These are phyloP conservation scores for Citropsis articulata DNA, from an alignment of 345 rosid genomes.

Conservation along the genomic window DNA sequence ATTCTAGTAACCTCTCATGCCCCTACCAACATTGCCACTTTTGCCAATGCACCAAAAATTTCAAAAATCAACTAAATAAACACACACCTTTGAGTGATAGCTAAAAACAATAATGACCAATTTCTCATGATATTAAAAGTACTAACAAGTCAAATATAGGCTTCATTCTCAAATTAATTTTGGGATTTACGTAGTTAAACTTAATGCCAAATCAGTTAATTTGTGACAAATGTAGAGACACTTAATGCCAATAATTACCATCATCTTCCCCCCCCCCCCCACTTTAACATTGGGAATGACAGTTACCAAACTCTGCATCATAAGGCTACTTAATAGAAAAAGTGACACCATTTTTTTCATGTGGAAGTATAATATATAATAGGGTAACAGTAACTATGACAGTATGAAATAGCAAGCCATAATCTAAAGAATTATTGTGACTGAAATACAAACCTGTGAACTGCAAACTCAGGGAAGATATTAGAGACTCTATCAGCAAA, in stretches of 20 bases:
- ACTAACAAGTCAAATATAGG: not conserved
- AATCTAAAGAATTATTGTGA: not conserved
- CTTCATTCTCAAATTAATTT: constrained; percentile 7
- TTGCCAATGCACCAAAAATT: not conserved
- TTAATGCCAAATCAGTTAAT: not conserved
- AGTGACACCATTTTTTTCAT: not conserved
- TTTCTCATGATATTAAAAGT: not conserved
- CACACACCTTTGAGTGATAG: not conserved
- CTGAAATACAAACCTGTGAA: constrained; percentile 49
- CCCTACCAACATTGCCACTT: constrained; percentile 3
- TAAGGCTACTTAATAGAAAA: not conserved
- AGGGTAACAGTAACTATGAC: too few relatives aligned
- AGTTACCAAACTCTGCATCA: not conserved
- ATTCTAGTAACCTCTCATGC: not conserved
- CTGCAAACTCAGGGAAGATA: constrained; percentile 62
- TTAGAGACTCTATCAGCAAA: constrained; percentile 57
- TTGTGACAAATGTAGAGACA: too few relatives aligned
- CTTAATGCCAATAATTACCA: too few relatives aligned
- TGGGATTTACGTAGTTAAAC: not conserved
- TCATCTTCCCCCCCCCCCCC: too few relatives aligned
- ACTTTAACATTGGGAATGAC: not conserved
- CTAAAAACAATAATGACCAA: not conserved
- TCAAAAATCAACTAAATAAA: not conserved
- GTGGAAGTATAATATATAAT: not conserved
- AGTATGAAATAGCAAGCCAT: not conserved